These are phyloP conservation scores for Xylaria multiplex DNA, from an alignment of 2,329 filamentous ascomycete species.

Conservation along the genomic window DNA sequence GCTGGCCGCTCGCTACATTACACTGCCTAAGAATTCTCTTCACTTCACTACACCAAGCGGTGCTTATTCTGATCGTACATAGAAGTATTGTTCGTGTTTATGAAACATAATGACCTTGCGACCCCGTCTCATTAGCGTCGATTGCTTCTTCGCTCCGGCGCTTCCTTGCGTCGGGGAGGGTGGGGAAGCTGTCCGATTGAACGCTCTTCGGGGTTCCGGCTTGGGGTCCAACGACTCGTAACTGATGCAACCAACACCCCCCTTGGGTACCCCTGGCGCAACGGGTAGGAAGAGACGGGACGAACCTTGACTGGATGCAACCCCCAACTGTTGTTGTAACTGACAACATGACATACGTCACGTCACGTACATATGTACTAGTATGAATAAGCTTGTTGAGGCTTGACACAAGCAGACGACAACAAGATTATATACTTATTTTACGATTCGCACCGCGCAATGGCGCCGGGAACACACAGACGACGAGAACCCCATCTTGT, in stretches of 20 bases:
- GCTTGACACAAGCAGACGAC: not conserved
- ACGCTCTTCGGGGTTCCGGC: conserved; percentile 1
- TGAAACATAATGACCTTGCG: not conserved
- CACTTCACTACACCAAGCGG: no score
- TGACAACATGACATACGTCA: conserved; percentile 19
- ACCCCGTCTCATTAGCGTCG: not conserved
- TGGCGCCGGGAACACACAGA: no score
- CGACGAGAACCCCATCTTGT: not conserved
- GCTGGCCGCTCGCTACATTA: not conserved
- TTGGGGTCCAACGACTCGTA: conserved; percentile 12
- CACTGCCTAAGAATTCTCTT: no score
- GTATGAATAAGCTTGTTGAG: not conserved
- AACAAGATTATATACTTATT: no score
- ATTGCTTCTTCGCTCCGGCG: not conserved
- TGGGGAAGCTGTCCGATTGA: conserved; percentile 24
- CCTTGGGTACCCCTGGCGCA: conserved; percentile 22
- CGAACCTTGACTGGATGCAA: conserved; percentile 18
- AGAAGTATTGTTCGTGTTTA: not conserved
- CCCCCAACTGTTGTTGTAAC: not conserved
- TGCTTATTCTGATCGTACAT: not conserved
- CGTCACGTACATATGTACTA: not conserved
- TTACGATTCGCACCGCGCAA: not conserved
- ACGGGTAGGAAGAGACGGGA: conserved; percentile 14
- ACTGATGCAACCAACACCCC: conserved; percentile 24
- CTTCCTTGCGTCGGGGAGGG: conserved; percentile 10